phyloP scores from a whole-genome alignment of 495 filamentous ascomycete genomes.

The Platismatia glauca region DNA sequence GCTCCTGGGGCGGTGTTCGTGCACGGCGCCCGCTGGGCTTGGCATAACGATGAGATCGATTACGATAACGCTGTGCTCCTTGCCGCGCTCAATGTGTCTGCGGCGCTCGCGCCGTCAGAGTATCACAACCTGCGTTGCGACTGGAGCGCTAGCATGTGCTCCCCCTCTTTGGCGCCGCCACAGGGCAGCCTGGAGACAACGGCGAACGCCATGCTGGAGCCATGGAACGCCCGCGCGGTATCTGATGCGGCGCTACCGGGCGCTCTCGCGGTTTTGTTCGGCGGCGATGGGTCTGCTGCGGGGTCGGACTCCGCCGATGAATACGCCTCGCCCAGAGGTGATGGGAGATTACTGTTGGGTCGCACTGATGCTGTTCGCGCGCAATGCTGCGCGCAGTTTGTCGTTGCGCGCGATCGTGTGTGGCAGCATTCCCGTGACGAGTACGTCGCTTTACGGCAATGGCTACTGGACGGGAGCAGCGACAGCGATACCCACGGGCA shows the following conservation, averaged over 20 bases:
- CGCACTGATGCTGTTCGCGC: background rate
- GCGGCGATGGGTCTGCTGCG: background rate
- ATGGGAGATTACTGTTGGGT: background rate
- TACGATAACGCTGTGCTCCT: slow-evolving; percentile 34
- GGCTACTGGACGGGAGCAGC: background rate
- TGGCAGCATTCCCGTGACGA: background rate
- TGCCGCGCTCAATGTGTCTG: slow-evolving; percentile 28
- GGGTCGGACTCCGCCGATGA: no score
- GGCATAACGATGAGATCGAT: background rate
- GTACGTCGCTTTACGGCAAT: background rate
- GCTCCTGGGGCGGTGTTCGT: background rate
- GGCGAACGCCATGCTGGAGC: background rate
- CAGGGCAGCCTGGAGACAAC: background rate
- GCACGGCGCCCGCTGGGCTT: background rate
- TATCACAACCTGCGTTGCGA: background rate
- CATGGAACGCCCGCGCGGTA: background rate
- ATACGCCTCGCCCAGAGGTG: background rate
- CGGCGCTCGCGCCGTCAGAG: background rate
- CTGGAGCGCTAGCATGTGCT: background rate
- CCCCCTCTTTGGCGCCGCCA: background rate
- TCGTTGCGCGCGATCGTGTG: background rate
- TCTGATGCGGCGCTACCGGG: background rate
- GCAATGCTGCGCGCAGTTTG: background rate
- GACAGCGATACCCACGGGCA: background rate
- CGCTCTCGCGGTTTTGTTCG: background rate